Conservation (phyloP, 768 basidiomycete genomes). For the Pisolithus marmoratus region DNA sequence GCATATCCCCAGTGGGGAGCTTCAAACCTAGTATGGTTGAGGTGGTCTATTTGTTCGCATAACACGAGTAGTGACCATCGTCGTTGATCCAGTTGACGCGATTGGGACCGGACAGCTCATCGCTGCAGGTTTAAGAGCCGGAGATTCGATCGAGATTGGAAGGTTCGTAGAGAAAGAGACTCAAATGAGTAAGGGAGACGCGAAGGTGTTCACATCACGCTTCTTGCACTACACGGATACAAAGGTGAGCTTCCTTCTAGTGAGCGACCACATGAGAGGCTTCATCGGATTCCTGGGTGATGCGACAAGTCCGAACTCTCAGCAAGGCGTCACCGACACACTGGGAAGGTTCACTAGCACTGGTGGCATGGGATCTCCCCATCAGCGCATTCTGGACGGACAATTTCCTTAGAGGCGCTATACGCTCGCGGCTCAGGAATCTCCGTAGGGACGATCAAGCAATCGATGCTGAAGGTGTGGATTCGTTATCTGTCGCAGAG, state of each 20-base stretch:
- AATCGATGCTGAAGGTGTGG: constrained; percentile 85
- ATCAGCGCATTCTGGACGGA: constrained; percentile 98
- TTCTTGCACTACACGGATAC: too few relatives aligned
- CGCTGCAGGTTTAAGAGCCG: constrained; percentile 22
- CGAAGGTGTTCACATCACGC: too few relatives aligned
- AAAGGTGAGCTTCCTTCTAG: too few relatives aligned
- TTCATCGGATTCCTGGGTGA: too few relatives aligned
- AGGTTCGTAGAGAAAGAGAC: too few relatives aligned
- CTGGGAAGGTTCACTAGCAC: too few relatives aligned
- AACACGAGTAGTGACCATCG: constrained; percentile 52
- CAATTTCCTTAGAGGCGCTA: constrained; percentile 91
- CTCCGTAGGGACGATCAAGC: constrained; percentile 91
- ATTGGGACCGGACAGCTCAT: constrained; percentile 83
- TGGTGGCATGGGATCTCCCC: too few relatives aligned
- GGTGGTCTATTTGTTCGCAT: too few relatives aligned
- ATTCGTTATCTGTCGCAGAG: constrained; percentile 85
- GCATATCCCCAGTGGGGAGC: constrained; percentile 77
- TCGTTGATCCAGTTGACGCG: constrained; percentile 69
- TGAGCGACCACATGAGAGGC: too few relatives aligned
- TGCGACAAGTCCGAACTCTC: too few relatives aligned
- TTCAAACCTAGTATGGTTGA: constrained; percentile 68
- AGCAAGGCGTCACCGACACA: too few relatives aligned
- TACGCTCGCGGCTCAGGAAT: constrained; percentile 75
- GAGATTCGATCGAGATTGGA: constrained; percentile 62
- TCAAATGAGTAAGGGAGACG: too few relatives aligned